Percentiles rank a stretch among this genome's conserved stretches.
Evolutionary conservation across 805 yeast genomes (phyloP).

Genomic region (Pichia cabralensis): DNA sequence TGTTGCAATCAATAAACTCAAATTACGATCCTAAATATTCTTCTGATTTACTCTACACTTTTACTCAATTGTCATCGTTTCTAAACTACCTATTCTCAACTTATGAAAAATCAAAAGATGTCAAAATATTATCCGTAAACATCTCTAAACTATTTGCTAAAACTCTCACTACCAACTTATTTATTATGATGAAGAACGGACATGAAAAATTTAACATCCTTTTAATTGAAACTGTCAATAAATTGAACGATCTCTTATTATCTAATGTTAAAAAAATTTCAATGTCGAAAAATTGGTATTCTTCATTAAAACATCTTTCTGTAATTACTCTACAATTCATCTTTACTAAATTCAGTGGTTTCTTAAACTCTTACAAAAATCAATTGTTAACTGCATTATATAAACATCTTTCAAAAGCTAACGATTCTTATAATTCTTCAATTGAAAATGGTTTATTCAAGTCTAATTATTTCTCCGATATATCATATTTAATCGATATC

Average conservation of each 20-base stretch:
- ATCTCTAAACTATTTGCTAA: constrained; percentile 19
- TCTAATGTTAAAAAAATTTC: constrained; percentile 21
- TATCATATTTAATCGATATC: constrained; percentile 21
- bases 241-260: constrained; percentile 14
- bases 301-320: constrained; percentile 23
- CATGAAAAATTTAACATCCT: constrained; percentile 25
- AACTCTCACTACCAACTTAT: constrained; percentile 14
- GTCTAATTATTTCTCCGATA: constrained; percentile 26
- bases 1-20: constrained; percentile 1
- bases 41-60: constrained; percentile 16
- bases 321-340: constrained; percentile 21
- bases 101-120: constrained; percentile 15
- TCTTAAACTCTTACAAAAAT: constrained; percentile 23
- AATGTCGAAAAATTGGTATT: constrained; percentile 25
- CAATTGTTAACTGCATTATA: constrained; percentile 21
- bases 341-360: constrained; percentile 26
- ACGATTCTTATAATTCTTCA: constrained; percentile 25
- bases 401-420: constrained; percentile 24
- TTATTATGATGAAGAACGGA: constrained; percentile 21
- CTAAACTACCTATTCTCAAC: constrained; percentile 14
- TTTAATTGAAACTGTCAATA: constrained; percentile 22
- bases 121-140: constrained; percentile 17
- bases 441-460: constrained; percentile 22
- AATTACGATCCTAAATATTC: background rate
- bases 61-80: constrained; percentile 18